Evolutionary conservation across 371 early-diverging fungal species (phyloP).

Genomic region (Racocetra persica): DNA sequence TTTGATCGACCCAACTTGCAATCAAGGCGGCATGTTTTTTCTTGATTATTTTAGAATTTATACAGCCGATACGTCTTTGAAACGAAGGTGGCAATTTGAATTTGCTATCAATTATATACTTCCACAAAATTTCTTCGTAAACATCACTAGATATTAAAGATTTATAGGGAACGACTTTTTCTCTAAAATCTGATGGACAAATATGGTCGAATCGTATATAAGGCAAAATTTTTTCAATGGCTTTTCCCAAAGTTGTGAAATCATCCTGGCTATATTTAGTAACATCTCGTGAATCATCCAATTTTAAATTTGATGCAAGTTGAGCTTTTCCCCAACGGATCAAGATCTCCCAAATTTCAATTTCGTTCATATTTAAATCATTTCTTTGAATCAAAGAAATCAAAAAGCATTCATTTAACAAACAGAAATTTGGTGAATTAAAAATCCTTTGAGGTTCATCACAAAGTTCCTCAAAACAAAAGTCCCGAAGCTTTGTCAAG

Average conservation of each 20-base stretch:
- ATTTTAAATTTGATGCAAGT: not conserved
- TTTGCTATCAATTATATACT: not conserved
- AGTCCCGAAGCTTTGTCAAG: not conserved
- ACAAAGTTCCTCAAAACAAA: not conserved
- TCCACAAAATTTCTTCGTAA: not conserved
- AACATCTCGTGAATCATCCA: not conserved
- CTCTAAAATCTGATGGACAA: not conserved
- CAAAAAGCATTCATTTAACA: not conserved
- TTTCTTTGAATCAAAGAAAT: constrained; percentile 7
- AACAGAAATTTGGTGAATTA: not conserved
- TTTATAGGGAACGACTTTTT: constrained; percentile 7
- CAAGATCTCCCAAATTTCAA: constrained; percentile 28
- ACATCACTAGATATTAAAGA: not conserved
- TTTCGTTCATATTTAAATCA: constrained; percentile 32
- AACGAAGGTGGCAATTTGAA: not conserved
- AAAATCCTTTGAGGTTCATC: not conserved
- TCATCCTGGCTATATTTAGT: not conserved
- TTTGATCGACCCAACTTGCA: constrained; percentile 19
- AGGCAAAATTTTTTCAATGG: not conserved
- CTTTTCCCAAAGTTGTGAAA: not conserved
- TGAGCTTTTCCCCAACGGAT: constrained; percentile 12
- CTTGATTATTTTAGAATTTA: constrained; percentile 16
- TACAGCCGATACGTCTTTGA: not conserved
- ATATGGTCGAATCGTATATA: constrained; percentile 13
- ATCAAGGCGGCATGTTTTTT: not conserved